Percentiles rank a stretch among this genome's conserved stretches.
Conservation (phyloP, 129 eudicot species). For the Flaveria linearis region DNA sequence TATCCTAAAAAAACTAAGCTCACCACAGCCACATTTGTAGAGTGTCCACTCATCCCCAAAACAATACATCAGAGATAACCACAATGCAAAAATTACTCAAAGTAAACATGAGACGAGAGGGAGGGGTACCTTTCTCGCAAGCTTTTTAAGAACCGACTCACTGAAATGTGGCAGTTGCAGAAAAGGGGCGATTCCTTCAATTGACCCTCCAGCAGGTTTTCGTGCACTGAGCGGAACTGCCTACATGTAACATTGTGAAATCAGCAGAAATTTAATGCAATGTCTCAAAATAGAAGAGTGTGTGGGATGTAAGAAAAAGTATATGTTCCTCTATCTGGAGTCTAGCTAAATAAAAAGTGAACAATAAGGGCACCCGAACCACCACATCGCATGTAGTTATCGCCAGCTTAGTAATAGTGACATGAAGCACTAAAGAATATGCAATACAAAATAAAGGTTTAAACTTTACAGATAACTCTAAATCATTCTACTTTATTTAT, state of each 20-base stretch:
- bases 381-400: neutral
- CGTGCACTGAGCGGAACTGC: slow-evolving; percentile 96
- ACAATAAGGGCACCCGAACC: too few species aligned
- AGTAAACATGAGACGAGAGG: neutral
- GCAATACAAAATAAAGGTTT: neutral
- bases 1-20: too few species aligned
- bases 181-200: slow-evolving; percentile 88
- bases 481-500: too few species aligned
- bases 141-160: slow-evolving; percentile 80
- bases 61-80: too few species aligned
- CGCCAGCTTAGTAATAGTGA: neutral
- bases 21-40: too few species aligned
- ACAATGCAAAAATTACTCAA: too few species aligned
- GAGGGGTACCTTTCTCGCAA: slow-evolving; percentile 69
- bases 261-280: slow-evolving; percentile 1
- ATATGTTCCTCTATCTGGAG: too few species aligned
- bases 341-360: neutral
- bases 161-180: slow-evolving; percentile 94
- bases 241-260: slow-evolving; percentile 41
- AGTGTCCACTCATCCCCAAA: too few species aligned
- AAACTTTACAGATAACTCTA: too few species aligned
- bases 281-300: neutral
- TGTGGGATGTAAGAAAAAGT: neutral
- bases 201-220: slow-evolving; percentile 73
- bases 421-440: neutral